Conservation (phyloP, 2,329 filamentous ascomycete genomes). For the Aspergillus cejpii region DNA sequence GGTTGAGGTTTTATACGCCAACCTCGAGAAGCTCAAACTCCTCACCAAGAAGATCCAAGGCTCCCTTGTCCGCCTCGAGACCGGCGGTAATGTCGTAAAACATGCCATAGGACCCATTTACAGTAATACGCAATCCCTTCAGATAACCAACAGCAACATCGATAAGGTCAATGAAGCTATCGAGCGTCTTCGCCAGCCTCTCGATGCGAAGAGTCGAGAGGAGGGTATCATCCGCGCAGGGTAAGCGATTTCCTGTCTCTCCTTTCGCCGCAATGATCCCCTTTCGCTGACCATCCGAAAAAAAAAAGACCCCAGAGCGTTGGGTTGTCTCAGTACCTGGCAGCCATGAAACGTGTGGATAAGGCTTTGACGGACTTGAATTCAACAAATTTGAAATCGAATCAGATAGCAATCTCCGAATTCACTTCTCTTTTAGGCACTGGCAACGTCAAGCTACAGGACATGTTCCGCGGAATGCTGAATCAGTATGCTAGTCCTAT, state of each 20-base stretch:
- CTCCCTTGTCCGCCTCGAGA: slow-evolving; percentile 74
- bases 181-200: slow-evolving; percentile 79
- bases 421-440: slow-evolving; percentile 68
- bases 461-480: slow-evolving; percentile 71
- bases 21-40: slow-evolving; percentile 83
- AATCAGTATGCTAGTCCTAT: slow-evolving; percentile 71
- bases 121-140: slow-evolving; percentile 81
- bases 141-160: slow-evolving; percentile 82
- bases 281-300: neutral
- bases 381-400: slow-evolving; percentile 82
- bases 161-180: slow-evolving; percentile 81
- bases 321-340: slow-evolving; percentile 76
- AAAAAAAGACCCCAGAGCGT: slow-evolving; percentile 65
- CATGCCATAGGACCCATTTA: slow-evolving; percentile 90
- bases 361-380: slow-evolving; percentile 79
- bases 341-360: slow-evolving; percentile 80
- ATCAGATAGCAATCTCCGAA: slow-evolving; percentile 80
- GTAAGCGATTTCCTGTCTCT: slow-evolving; percentile 33
- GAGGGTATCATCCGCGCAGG: slow-evolving; percentile 84
- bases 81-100: slow-evolving; percentile 81
- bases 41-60: slow-evolving; percentile 94
- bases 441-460: slow-evolving; percentile 76
- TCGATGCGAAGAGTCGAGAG: slow-evolving; percentile 84
- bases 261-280: neutral
- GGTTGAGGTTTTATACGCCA: slow-evolving; percentile 60